Evolutionary conservation across 2,329 filamentous ascomycete species (phyloP).

Genomic region (Truncatella angustata): DNA sequence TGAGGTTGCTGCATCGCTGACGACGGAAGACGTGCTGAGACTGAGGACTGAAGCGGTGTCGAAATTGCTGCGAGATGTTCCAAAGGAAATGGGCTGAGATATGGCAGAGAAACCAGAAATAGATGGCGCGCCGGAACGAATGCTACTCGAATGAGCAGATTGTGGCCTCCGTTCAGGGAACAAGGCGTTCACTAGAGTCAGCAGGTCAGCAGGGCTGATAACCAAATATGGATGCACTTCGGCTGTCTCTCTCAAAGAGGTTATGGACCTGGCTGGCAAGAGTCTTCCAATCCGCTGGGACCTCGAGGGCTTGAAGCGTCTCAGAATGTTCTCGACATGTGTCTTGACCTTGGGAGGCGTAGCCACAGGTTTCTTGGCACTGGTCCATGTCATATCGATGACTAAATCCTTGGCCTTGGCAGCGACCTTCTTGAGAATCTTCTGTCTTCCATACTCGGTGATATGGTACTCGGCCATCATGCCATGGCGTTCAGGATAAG

Average conservation of each 20-base stretch:
- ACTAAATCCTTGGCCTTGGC: constrained; percentile 77
- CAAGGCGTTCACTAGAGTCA: constrained; percentile 77
- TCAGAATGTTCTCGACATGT: constrained; percentile 71
- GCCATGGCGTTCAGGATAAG: constrained; percentile 79
- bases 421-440: constrained; percentile 75
- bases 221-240: constrained; percentile 80
- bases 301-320: constrained; percentile 57
- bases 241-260: constrained; percentile 70
- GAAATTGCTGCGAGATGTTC: constrained; percentile 52
- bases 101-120: constrained; percentile 66
- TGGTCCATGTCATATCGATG: constrained; percentile 72
- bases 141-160: constrained; percentile 60
- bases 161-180: constrained; percentile 72
- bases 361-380: constrained; percentile 53
- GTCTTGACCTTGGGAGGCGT: constrained; percentile 61
- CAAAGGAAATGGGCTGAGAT: constrained; percentile 67
- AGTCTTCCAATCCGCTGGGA: constrained; percentile 56
- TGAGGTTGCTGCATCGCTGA: constrained; percentile 68
- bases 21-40: constrained; percentile 69
- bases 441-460: constrained; percentile 84
- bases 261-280: constrained; percentile 69
- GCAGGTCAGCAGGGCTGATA: constrained; percentile 74
- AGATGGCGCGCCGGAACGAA: constrained; percentile 65
- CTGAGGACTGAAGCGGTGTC: constrained; percentile 71
- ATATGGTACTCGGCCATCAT: constrained; percentile 90